phyloP scores from a whole-genome alignment of 2,329 filamentous ascomycete genomes.

The Tolypocladium guangdongense region DNA sequence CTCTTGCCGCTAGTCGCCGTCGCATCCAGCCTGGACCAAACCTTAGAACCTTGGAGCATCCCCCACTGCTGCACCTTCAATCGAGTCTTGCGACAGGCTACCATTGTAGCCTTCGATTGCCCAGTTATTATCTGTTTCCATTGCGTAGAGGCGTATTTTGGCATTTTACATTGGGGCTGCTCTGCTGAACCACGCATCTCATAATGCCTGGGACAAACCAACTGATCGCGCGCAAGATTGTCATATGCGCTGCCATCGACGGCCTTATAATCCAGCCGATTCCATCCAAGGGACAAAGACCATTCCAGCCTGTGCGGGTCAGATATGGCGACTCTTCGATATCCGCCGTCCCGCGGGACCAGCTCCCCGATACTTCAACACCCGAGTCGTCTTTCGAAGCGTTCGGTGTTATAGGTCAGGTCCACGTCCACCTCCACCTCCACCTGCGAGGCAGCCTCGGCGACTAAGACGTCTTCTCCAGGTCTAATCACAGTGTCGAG shows the following conservation, averaged over 20 bases:
- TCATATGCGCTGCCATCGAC: slow-evolving; percentile 72
- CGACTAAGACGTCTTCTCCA: slow-evolving; percentile 23
- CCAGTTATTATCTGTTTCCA: neutral
- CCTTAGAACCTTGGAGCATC: neutral
- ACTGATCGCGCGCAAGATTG: slow-evolving; percentile 69
- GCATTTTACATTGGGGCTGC: neutral
- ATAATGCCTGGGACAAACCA: slow-evolving; percentile 65
- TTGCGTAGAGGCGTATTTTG: neutral
- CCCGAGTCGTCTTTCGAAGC: slow-evolving; percentile 44
- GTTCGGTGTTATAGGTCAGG: slow-evolving; percentile 43
- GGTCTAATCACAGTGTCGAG: slow-evolving; percentile 76
- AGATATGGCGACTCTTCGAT: slow-evolving; percentile 53
- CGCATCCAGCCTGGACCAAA: neutral
- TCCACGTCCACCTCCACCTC: slow-evolving; percentile 23
- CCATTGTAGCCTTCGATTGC: neutral
- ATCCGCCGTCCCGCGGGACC: slow-evolving; percentile 32
- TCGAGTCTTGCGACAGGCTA: neutral
- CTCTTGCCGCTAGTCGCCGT: neutral
- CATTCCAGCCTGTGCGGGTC: slow-evolving; percentile 51
- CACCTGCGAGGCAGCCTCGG: neutral
- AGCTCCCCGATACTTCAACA: slow-evolving; percentile 30
- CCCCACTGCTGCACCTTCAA: neutral
- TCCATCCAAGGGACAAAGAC: slow-evolving; percentile 45
- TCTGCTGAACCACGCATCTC: neutral
- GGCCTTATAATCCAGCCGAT: slow-evolving; percentile 72